Evolutionary conservation across 1,284 basidiomycete species (phyloP).

Genomic region (Apiotrichum gracile): DNA sequence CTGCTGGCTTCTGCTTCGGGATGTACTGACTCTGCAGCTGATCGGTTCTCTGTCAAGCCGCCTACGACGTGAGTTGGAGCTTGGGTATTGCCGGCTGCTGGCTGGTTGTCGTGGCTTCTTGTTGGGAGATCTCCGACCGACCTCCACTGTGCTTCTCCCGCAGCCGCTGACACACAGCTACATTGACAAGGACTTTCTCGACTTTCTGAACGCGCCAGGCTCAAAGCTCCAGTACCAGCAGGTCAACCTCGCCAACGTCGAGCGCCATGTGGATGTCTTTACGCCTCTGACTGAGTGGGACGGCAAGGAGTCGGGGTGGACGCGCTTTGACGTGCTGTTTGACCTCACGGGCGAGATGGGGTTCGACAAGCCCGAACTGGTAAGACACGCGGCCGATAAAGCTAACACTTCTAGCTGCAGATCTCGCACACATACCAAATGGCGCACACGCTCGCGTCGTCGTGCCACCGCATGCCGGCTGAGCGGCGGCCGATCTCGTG

Average conservation of each 20-base stretch:
- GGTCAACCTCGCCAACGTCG: slow-evolving; percentile 62
- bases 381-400: slow-evolving; percentile 46
- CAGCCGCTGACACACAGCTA: slow-evolving; percentile 53
- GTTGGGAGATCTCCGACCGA: neutral
- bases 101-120: slow-evolving; percentile 10
- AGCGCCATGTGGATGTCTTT: slow-evolving; percentile 34
- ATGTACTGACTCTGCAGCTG: slow-evolving; percentile 51
- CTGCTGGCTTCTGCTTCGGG: too few species aligned
- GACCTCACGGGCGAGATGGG: slow-evolving; percentile 61
- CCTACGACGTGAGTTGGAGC: slow-evolving; percentile 67
- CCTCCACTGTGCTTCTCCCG: neutral
- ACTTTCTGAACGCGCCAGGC: slow-evolving; percentile 51
- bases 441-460: slow-evolving; percentile 58
- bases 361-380: slow-evolving; percentile 67
- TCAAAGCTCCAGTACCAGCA: slow-evolving; percentile 61
- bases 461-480: slow-evolving; percentile 55
- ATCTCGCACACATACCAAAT: slow-evolving; percentile 70
- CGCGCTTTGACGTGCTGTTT: slow-evolving; percentile 38
- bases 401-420: slow-evolving; percentile 48
- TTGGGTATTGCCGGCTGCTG: too few species aligned
- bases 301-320: slow-evolving; percentile 14
- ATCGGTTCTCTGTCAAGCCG: slow-evolving; percentile 75
- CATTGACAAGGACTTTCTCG: slow-evolving; percentile 67
- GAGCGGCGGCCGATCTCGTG: slow-evolving; percentile 63
- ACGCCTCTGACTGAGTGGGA: slow-evolving; percentile 25